These are phyloP conservation scores for Cyathus olla DNA, from an alignment of 1,284 basidiomycete species.

Conservation along the genomic window DNA sequence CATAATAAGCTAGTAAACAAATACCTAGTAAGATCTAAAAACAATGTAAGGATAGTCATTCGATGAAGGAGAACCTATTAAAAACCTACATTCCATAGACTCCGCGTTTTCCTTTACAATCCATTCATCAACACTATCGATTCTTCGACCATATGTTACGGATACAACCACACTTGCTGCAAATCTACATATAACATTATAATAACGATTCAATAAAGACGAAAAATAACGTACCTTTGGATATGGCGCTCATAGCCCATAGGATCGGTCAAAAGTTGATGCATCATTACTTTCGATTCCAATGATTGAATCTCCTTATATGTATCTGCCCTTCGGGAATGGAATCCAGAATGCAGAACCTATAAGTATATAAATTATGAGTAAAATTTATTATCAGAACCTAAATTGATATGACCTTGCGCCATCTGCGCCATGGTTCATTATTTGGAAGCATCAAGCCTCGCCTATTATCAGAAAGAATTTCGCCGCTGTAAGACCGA, in stretches of 20 bases:
- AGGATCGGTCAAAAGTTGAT: conserved; percentile 54
- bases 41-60: too few species aligned
- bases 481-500: conserved; percentile 47
- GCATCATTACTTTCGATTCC: conserved; percentile 57
- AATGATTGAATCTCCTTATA: conserved; percentile 63
- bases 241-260: conserved; percentile 54
- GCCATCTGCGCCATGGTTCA: conserved; percentile 60
- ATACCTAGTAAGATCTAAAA: conserved; percentile 50
- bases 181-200: conserved; percentile 36
- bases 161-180: conserved; percentile 60
- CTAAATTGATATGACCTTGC: conserved; percentile 45
- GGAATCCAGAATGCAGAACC: conserved; percentile 59
- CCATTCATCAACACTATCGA: conserved; percentile 58
- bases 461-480: conserved; percentile 59
- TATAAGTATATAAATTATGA: conserved; percentile 18
- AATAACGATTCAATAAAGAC: background rate
- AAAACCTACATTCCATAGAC: conserved; percentile 53
- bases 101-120: conserved; percentile 56
- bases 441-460: conserved; percentile 59
- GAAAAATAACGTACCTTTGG: conserved; percentile 43
- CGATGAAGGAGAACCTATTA: too few species aligned
- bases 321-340: conserved; percentile 49
- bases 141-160: conserved; percentile 57
- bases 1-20: conserved; percentile 4
- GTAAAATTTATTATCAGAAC: too few species aligned